Evolutionary conservation across 768 basidiomycete genomes (phyloP).

Genomic region (Zangia roseola): DNA sequence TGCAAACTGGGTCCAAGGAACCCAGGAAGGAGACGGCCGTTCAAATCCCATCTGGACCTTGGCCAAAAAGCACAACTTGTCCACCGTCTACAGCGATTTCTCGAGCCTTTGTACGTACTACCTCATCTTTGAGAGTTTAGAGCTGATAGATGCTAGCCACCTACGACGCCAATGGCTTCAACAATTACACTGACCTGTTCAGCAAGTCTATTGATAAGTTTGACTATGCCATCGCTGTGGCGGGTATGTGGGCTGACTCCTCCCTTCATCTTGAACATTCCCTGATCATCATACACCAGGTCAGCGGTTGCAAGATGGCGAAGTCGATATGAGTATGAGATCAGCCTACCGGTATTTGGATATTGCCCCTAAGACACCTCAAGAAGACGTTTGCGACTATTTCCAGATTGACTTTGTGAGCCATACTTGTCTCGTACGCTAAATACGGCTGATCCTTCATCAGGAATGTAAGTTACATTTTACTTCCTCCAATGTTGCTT

Average conservation of each 20-base stretch:
- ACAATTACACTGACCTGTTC: slow-evolving; percentile 48
- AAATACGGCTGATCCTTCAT: not conserved
- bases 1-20: slow-evolving; percentile 62
- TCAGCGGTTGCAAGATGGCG: slow-evolving; percentile 9
- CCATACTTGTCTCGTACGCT: not conserved
- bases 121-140: not conserved
- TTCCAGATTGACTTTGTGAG: slow-evolving; percentile 44
- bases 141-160: slow-evolving; percentile 38
- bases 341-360: slow-evolving; percentile 55
- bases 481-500: not conserved
- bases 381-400: slow-evolving; percentile 57
- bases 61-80: slow-evolving; percentile 53
- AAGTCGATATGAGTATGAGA: slow-evolving; percentile 54
- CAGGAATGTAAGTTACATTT: slow-evolving; percentile 29
- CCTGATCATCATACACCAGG: slow-evolving; percentile 16
- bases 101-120: not conserved
- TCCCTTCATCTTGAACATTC: slow-evolving; percentile 46
- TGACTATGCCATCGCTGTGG: slow-evolving; percentile 39
- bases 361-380: slow-evolving; percentile 42
- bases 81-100: slow-evolving; percentile 31
- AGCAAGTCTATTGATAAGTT: slow-evolving; percentile 41
- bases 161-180: slow-evolving; percentile 48
- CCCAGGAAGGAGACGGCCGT: slow-evolving; percentile 45
- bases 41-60: slow-evolving; percentile 61
- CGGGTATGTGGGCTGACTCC: slow-evolving; percentile 36